These are phyloP conservation scores for Trichomonas gallinae DNA, from an alignment of 208 protist genomes.

Conservation along the genomic window DNA sequence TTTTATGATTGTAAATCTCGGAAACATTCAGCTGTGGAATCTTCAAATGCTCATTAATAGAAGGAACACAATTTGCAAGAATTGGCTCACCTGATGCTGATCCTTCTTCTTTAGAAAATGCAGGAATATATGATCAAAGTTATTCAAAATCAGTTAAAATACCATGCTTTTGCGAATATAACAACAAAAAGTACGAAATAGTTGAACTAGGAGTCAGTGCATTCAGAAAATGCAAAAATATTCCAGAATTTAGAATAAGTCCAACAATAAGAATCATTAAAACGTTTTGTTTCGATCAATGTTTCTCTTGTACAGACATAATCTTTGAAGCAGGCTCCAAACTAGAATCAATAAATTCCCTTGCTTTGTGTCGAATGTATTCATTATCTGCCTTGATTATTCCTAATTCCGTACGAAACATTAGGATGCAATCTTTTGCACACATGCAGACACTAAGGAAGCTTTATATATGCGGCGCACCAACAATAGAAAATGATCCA, in stretches of 20 bases:
- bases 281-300: not conserved
- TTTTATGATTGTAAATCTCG: no score
- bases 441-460: no score
- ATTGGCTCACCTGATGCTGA: not conserved
- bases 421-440: no score
- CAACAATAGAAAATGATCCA: no score
- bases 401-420: no score
- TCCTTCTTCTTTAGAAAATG: not conserved
- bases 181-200: not conserved
- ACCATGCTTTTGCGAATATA: not conserved
- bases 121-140: not conserved
- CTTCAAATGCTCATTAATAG: not conserved
- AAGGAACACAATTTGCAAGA: not conserved
- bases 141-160: not conserved
- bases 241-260: not conserved
- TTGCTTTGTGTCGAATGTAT: no score
- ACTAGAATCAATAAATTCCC: not conserved
- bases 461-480: no score
- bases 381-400: no score
- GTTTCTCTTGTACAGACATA: not conserved
- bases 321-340: not conserved
- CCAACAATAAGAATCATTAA: not conserved
- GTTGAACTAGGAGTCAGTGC: not conserved
- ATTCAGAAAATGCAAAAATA: not conserved
- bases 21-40: no score